phyloP scores from a whole-genome alignment of 768 basidiomycete genomes.

The Lactarius deliciosus region DNA sequence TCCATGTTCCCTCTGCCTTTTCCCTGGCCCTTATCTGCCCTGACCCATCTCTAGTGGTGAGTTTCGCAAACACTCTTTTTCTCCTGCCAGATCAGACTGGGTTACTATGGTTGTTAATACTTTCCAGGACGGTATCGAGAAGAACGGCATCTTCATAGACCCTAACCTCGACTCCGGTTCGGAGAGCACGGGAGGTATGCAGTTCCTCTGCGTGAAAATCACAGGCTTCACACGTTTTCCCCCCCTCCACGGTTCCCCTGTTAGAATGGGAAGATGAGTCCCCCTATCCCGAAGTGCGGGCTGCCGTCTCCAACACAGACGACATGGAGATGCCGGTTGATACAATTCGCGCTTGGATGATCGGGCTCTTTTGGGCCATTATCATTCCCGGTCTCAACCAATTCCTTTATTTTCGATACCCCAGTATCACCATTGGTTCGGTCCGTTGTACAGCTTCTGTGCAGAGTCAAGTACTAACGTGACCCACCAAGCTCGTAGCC shows the following conservation, averaged over 20 bases:
- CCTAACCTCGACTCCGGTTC: constrained; percentile 28
- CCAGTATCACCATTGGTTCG: constrained; percentile 31
- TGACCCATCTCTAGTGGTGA: constrained; percentile 24
- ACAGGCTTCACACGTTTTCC: background rate
- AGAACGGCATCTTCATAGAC: constrained; percentile 26
- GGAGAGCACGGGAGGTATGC: constrained; percentile 24
- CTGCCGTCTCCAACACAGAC: constrained; percentile 72
- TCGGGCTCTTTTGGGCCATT: constrained; percentile 72
- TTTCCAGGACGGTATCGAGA: constrained; percentile 23
- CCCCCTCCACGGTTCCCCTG: background rate
- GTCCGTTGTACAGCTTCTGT: constrained; percentile 28
- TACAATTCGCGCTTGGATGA: constrained; percentile 67
- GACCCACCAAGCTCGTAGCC: constrained; percentile 52
- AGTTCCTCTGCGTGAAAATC: background rate
- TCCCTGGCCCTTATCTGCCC: background rate
- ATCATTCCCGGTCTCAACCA: constrained; percentile 67
- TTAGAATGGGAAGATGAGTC: constrained; percentile 61
- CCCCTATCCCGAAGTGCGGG: constrained; percentile 81
- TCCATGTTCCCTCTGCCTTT: no score
- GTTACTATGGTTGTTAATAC: background rate
- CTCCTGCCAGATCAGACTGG: background rate
- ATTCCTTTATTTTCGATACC: constrained; percentile 58
- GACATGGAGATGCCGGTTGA: constrained; percentile 60
- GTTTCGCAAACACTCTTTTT: background rate
- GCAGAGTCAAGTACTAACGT: constrained; percentile 3